phyloP scores from a whole-genome alignment of 179 eudicot species.

The Heliamphora pulchella region DNA sequence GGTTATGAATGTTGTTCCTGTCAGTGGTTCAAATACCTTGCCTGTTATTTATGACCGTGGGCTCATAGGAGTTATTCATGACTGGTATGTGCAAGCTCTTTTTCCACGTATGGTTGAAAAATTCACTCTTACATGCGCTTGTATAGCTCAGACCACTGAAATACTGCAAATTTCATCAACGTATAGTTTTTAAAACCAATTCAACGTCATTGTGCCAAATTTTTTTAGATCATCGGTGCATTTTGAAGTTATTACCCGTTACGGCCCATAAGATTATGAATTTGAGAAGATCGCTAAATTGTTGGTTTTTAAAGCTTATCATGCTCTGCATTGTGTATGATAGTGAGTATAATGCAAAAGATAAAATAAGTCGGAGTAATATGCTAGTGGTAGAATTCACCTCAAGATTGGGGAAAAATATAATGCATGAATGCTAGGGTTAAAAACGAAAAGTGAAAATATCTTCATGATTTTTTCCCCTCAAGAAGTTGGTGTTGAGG shows the following conservation, averaged over 20 bases:
- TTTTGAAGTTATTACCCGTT: neutral
- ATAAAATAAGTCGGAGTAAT: neutral
- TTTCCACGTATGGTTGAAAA: neutral
- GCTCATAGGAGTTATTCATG: constrained; percentile 93
- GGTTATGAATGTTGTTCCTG: constrained; percentile 93
- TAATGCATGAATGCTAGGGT: neutral
- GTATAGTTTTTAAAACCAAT: neutral
- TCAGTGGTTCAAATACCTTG: constrained; percentile 82
- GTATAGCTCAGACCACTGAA: neutral
- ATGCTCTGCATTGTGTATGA: neutral
- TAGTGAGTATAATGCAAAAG: neutral
- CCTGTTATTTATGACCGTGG: constrained; percentile 95
- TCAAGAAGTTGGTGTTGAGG: neutral
- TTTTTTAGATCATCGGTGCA: neutral
- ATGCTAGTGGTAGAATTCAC: neutral
- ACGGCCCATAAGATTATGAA: neutral
- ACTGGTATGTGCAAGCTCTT: constrained; percentile 63
- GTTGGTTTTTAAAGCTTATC: neutral
- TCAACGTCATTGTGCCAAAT: neutral
- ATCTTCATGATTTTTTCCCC: too few relatives aligned
- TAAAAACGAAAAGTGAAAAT: too few relatives aligned
- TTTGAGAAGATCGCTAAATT: too few relatives aligned
- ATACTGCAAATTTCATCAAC: neutral
- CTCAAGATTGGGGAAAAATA: too few relatives aligned
- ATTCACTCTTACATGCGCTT: neutral